Conservation (phyloP, 306 rosid species). For the Dicorynia guianensis region DNA sequence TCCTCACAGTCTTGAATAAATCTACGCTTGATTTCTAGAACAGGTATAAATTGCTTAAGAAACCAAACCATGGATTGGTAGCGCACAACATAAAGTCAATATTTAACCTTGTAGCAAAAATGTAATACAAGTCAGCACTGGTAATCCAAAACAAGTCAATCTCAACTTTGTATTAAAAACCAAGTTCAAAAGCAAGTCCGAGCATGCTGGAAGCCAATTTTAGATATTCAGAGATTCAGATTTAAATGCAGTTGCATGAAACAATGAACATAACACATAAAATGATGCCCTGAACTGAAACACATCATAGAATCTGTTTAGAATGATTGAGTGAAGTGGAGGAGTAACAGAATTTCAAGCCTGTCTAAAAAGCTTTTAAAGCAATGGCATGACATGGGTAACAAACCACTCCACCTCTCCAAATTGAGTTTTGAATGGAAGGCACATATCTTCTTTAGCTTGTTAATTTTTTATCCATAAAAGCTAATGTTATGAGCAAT, state of each 20-base stretch:
- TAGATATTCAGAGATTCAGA: conserved; percentile 14
- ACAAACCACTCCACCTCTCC: too few relatives aligned
- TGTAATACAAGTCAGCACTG: not conserved
- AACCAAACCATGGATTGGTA: not conserved
- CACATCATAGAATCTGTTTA: not conserved
- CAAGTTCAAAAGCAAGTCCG: not conserved
- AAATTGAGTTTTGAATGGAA: too few relatives aligned
- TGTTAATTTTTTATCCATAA: too few relatives aligned
- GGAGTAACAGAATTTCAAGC: too few relatives aligned
- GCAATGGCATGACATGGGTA: too few relatives aligned
- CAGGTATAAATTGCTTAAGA: not conserved
- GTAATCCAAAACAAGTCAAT: conserved; percentile 2
- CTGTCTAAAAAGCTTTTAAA: too few relatives aligned
- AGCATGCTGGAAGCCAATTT: not conserved
- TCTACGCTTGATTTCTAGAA: conserved; percentile 8
- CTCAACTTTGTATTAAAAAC: not conserved
- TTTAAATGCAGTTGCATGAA: not conserved
- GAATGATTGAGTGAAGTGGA: too few relatives aligned
- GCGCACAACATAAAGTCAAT: not conserved
- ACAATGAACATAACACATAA: conserved; percentile 9
- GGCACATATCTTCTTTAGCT: too few relatives aligned
- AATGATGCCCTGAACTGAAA: conserved; percentile 23
- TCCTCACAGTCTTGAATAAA: not conserved
- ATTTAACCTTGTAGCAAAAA: not conserved
- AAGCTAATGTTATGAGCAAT: too few relatives aligned